Percentiles rank a stretch among this genome's conserved stretches.
Evolutionary conservation across 2,329 filamentous ascomycete genomes (phyloP).

Genomic region (Fusarium decemcellulare): DNA sequence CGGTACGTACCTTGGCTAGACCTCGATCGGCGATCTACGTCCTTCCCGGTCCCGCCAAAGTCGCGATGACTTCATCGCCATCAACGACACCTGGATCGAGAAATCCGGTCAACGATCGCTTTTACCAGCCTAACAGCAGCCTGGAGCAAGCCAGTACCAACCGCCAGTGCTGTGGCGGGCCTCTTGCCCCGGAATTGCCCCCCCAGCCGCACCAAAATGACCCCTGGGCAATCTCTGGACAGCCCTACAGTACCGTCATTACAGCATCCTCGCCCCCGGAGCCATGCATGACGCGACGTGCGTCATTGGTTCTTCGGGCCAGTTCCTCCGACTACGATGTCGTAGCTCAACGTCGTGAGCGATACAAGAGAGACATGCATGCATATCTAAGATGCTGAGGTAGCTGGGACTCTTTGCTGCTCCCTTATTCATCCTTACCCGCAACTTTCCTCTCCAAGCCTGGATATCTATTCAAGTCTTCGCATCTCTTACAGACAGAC

Average conservation of each 20-base stretch:
- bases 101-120: constrained; percentile 37
- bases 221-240: constrained; percentile 24
- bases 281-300: constrained; percentile 46
- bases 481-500: background rate
- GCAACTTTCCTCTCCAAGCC: background rate
- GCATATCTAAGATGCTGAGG: constrained; percentile 3
- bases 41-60: constrained; percentile 22
- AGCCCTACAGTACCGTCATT: constrained; percentile 16
- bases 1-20: constrained; percentile 27
- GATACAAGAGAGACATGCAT: constrained; percentile 17
- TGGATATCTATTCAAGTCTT: background rate
- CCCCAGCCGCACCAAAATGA: constrained; percentile 1
- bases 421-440: background rate
- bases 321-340: constrained; percentile 38
- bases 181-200: constrained; percentile 9
- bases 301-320: constrained; percentile 43
- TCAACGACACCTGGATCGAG: constrained; percentile 36
- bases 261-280: constrained; percentile 15
- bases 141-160: constrained; percentile 12
- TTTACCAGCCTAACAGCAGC: background rate
- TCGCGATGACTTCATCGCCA: constrained; percentile 47
- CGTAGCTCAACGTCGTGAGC: constrained; percentile 5
- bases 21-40: constrained; percentile 38
- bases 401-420: background rate
- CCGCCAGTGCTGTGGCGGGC: constrained; percentile 22